Base-by-base conservation (phyloP, 2,329 filamentous ascomycete species). In the Microdochium trichocladiopsis region DNA sequence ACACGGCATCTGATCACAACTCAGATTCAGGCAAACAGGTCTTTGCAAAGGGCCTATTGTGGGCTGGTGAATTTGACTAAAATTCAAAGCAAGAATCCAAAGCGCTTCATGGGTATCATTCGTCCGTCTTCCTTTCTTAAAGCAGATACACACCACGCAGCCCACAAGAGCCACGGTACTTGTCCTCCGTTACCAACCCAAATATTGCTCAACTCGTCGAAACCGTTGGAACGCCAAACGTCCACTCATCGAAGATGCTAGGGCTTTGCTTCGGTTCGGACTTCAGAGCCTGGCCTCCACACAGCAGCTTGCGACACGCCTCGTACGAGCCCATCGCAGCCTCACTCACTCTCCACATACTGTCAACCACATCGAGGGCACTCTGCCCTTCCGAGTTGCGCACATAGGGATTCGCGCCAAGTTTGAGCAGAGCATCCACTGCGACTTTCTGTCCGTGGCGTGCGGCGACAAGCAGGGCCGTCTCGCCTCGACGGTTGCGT, bases 401-500 rank as follows among this genome's bases (percentile, higher is more conserved):
- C 8, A 65, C 74, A 28, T 76, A 66, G 1, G 78, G 72, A 25
- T 74, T 77, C 11, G 78, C 77, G 0, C 74, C 73, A 4, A 66
- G 58, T n/a, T 71, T 66, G 12, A 76, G 65, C 11, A 82, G 66
- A 8, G 72, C 70, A 12, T 69, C 71, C 25, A 77, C 63, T 1
- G 78, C 78, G 2, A 78, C 69, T 63, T 80, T 81, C 50, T 75
- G 72, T 0, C 79, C 79, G 21, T 73, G 68, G 2, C 77, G 71
- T 2, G 78, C 77, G 0, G 79, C 79, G 9, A 83, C 60, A 37
- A 81, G 76, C 25, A 82, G 67, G 0, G 78, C 72, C 0, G 79
- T 82, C 63, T 83, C 79, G 41, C 79, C 79, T 1, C 68, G 64
- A 3, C 77, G 67, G 59, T 82, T 83, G 25, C 78, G 74, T 4